A percentile compares a stretch with the other conserved stretches of the same genome.
Conservation (phyloP, 345 rosid genomes). For the Rhodamnia rubescens region DNA sequence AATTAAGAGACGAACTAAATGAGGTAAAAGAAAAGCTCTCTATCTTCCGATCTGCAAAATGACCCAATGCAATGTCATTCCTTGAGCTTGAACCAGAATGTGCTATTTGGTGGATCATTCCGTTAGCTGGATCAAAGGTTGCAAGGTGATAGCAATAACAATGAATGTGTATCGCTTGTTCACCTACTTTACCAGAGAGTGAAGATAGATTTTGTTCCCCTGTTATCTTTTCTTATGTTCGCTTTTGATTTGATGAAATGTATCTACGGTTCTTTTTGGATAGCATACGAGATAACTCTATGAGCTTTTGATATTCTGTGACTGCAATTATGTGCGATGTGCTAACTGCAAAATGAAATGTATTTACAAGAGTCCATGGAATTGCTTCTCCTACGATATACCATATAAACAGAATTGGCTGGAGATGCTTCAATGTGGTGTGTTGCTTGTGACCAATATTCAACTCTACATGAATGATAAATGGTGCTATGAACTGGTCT, state of each 20-base stretch:
- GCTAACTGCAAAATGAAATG: neutral
- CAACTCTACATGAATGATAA: neutral
- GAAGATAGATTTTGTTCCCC: neutral
- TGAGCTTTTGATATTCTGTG: neutral
- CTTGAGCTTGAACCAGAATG: neutral
- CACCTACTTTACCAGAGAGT: neutral
- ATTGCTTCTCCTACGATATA: neutral
- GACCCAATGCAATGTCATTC: neutral
- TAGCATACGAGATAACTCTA: neutral
- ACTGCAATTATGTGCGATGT: neutral
- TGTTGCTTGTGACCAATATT: neutral
- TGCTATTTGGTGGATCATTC: neutral
- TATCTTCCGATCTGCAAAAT: neutral
- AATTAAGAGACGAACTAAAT: slow-evolving; percentile 18
- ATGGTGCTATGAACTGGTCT: slow-evolving; percentile 11
- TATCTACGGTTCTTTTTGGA: neutral
- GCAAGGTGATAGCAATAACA: neutral
- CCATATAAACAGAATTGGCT: neutral
- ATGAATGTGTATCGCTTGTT: neutral
- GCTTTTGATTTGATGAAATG: neutral
- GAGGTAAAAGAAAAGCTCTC: slow-evolving; percentile 17
- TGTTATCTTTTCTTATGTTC: neutral
- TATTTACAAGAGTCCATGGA: neutral
- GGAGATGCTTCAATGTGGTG: neutral
- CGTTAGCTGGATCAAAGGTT: neutral